Percentiles rank a stretch among this genome's conserved stretches.
Conservation (phyloP, 805 yeast species). For the Candida khao-thaluensis region DNA sequence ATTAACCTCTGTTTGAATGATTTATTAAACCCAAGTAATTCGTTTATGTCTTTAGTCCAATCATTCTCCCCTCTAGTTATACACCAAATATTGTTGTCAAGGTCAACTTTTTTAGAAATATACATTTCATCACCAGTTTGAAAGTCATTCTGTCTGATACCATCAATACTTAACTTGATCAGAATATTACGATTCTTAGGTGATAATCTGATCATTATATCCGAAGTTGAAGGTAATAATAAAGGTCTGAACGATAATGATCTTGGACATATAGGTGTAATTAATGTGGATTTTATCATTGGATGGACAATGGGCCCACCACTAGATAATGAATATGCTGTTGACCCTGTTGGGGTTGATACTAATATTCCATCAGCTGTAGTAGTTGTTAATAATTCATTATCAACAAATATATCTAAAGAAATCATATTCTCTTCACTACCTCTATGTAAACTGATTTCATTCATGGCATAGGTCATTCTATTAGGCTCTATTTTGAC, state of each 20-base stretch:
- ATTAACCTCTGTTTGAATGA: constrained; percentile 53
- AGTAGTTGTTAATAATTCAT: constrained; percentile 80
- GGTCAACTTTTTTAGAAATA: constrained; percentile 31
- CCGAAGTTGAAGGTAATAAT: constrained; percentile 75
- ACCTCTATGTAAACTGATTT: constrained; percentile 84
- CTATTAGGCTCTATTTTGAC: constrained; percentile 13
- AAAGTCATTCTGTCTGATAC: constrained; percentile 69
- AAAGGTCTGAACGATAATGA: constrained; percentile 89
- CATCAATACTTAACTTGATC: constrained; percentile 74
- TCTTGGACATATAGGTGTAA: constrained; percentile 91
- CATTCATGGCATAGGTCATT: constrained; percentile 85
- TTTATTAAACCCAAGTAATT: constrained; percentile 83
- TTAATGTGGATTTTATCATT: constrained; percentile 71
- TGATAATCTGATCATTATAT: constrained; percentile 61
- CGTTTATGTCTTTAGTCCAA: constrained; percentile 90
- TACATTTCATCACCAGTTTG: constrained; percentile 78
- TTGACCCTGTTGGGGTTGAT: constrained; percentile 92
- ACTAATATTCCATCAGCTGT: constrained; percentile 88
- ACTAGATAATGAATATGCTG: constrained; percentile 84
- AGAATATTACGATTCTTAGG: constrained; percentile 38
- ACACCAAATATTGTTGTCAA: constrained; percentile 74
- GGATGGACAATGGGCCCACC: constrained; percentile 96
- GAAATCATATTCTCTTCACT: constrained; percentile 81
- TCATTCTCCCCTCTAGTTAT: constrained; percentile 80
- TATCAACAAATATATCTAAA: constrained; percentile 82